phyloP scores from a whole-genome alignment of 306 rosid genomes.

The Fragaria ananassa region DNA sequence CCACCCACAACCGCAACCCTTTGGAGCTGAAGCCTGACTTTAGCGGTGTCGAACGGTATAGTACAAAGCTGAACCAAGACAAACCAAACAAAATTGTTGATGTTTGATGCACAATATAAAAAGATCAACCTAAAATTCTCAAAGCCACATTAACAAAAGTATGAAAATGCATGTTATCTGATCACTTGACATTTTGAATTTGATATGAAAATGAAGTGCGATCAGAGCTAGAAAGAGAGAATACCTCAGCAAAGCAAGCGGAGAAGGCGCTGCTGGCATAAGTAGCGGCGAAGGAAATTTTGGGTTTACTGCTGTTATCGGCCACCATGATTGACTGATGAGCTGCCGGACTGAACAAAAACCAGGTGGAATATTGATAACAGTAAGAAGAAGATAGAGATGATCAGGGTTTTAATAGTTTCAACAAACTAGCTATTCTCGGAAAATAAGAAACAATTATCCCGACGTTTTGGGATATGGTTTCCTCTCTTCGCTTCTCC shows the following conservation, averaged over 20 bases:
- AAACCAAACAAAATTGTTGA: too few species aligned
- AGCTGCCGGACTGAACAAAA: not conserved
- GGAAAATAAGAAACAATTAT: too few species aligned
- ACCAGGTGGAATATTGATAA: not conserved
- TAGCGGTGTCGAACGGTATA: conserved; percentile 92
- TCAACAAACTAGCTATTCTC: not conserved
- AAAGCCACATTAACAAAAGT: too few species aligned
- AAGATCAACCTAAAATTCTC: too few species aligned
- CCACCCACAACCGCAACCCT: conserved; percentile 52
- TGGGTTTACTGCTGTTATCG: conserved; percentile 46
- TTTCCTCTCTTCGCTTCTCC: not conserved
- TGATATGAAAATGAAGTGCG: not conserved
- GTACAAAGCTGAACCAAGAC: conserved; percentile 60
- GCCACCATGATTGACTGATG: conserved; percentile 48
- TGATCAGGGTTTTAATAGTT: not conserved
- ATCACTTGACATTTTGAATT: too few species aligned
- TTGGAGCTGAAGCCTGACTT: conserved; percentile 96
- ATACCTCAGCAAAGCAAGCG: conserved; percentile 72
- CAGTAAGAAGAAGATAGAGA: not conserved
- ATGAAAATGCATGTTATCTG: too few species aligned
- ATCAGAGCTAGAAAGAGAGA: not conserved
- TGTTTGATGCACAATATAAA: too few species aligned
- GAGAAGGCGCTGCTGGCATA: conserved; percentile 71
- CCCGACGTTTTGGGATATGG: not conserved
- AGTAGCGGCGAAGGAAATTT: conserved; percentile 62